phyloP scores from a whole-genome alignment of 495 filamentous ascomycete species.

The Podospora tetraspora region DNA sequence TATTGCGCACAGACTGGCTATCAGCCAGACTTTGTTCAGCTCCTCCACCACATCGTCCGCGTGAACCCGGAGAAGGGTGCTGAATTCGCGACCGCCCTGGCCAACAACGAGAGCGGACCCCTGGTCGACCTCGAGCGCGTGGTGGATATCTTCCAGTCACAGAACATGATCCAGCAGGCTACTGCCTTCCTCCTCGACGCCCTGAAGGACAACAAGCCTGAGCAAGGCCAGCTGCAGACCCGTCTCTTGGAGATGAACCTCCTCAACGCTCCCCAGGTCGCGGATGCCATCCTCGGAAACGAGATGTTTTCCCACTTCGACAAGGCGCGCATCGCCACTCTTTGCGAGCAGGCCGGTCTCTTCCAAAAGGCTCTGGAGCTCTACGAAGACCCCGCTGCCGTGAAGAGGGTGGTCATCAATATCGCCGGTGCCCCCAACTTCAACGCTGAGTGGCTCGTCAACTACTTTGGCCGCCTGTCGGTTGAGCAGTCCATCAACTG shows the following conservation, averaged over 20 bases:
- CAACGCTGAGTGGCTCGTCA: slow-evolving; percentile 81
- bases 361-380: slow-evolving; percentile 89
- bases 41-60: slow-evolving; percentile 87
- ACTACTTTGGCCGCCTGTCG: slow-evolving; percentile 87
- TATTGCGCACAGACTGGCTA: slow-evolving; percentile 81
- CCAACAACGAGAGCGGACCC: slow-evolving; percentile 76
- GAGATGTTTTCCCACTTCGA: slow-evolving; percentile 98
- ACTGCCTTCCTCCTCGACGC: slow-evolving; percentile 96
- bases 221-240: slow-evolving; percentile 90
- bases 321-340: slow-evolving; percentile 72
- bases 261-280: slow-evolving; percentile 91
- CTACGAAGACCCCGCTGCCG: slow-evolving; percentile 79
- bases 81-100: slow-evolving; percentile 85
- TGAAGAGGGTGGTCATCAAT: slow-evolving; percentile 82
- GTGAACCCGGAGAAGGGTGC: slow-evolving; percentile 91
- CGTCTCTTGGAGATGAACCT: slow-evolving; percentile 97
- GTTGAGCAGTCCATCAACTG: slow-evolving; percentile 93
- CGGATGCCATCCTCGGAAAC: slow-evolving; percentile 93
- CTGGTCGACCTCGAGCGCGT: slow-evolving; percentile 91
- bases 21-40: slow-evolving; percentile 81
- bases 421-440: slow-evolving; percentile 76
- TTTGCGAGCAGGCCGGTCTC: slow-evolving; percentile 88
- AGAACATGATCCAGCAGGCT: slow-evolving; percentile 95
- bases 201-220: slow-evolving; percentile 86
- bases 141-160: slow-evolving; percentile 94